These are phyloP conservation scores for Fraxinus dipetala DNA, from an alignment of 305 asterid genomes.

Conservation along the genomic window DNA sequence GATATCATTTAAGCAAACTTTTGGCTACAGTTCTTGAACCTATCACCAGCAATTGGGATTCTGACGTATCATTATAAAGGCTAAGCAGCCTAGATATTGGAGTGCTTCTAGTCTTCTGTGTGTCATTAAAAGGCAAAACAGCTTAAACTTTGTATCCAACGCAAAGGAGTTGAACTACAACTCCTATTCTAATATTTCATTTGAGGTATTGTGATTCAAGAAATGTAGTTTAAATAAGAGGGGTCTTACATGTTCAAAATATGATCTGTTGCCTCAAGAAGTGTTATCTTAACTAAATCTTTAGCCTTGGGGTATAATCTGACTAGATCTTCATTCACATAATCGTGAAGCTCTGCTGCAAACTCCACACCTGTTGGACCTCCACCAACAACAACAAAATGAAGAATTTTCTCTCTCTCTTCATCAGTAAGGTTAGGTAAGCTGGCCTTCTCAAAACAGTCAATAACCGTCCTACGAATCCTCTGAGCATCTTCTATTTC, in stretches of 20 bases:
- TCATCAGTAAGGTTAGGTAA: slow-evolving; percentile 77
- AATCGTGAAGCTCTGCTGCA: slow-evolving; percentile 96
- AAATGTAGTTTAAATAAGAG: slow-evolving; percentile 13
- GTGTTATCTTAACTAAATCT: slow-evolving; percentile 78
- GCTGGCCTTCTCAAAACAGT: slow-evolving; percentile 87
- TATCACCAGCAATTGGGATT: too few relatives aligned
- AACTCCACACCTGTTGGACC: slow-evolving; percentile 98
- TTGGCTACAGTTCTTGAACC: background rate
- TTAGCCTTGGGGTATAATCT: slow-evolving; percentile 72
- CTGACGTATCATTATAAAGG: background rate
- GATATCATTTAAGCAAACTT: slow-evolving; percentile 9
- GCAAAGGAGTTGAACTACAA: background rate
- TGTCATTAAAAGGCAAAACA: slow-evolving; percentile 8
- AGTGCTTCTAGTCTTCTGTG: background rate
- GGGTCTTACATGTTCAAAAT: slow-evolving; percentile 74
- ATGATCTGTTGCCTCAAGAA: slow-evolving; percentile 95
- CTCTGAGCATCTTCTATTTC: slow-evolving; percentile 97
- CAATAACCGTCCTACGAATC: slow-evolving; percentile 76
- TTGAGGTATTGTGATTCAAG: background rate
- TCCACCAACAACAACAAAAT: slow-evolving; percentile 96
- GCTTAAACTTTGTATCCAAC: background rate
- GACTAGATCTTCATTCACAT: slow-evolving; percentile 74
- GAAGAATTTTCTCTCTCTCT: slow-evolving; percentile 81
- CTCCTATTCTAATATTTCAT: background rate
- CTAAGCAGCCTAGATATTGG: slow-evolving; percentile 3